phyloP scores from a whole-genome alignment of 1,284 basidiomycete genomes.

The Sporisorium scitamineum region DNA sequence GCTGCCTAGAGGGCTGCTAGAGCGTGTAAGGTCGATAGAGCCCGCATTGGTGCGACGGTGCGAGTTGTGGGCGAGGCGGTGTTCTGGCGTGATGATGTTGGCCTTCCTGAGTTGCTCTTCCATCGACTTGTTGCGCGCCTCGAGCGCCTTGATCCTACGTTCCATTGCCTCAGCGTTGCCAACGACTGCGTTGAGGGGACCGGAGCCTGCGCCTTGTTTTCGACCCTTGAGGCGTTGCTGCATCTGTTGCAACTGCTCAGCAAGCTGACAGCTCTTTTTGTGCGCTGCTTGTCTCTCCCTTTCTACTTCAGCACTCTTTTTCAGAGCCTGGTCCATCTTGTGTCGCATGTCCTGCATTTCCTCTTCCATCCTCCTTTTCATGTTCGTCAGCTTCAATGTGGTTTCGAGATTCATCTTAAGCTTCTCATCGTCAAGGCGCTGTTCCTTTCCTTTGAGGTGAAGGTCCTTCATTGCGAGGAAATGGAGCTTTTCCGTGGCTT shows the following conservation, averaged over 20 bases:
- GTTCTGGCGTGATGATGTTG: constrained; percentile 10
- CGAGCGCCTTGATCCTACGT: constrained; percentile 22
- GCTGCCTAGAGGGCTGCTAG: constrained; percentile 15
- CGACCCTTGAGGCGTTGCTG: constrained; percentile 6
- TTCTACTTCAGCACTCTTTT: constrained; percentile 2
- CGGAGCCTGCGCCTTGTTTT: neutral
- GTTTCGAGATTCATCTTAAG: neutral
- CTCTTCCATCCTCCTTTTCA: neutral
- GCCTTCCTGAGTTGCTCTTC: constrained; percentile 4
- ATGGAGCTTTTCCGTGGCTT: neutral
- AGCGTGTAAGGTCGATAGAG: constrained; percentile 17
- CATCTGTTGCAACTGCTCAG: constrained; percentile 20
- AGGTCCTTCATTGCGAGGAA: too few species aligned
- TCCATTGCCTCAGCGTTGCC: neutral
- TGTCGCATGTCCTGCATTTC: neutral
- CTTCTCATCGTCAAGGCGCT: neutral
- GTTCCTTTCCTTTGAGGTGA: neutral
- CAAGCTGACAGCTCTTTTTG: constrained; percentile 26
- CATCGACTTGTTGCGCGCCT: constrained; percentile 10
- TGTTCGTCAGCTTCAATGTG: constrained; percentile 3
- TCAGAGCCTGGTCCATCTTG: constrained; percentile 3
- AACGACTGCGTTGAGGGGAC: neutral
- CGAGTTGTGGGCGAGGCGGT: constrained; percentile 6
- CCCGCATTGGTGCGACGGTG: neutral
- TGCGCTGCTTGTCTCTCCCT: constrained; percentile 11